Conservation (phyloP, 768 basidiomycete genomes). For the Lentinula aciculospora region DNA sequence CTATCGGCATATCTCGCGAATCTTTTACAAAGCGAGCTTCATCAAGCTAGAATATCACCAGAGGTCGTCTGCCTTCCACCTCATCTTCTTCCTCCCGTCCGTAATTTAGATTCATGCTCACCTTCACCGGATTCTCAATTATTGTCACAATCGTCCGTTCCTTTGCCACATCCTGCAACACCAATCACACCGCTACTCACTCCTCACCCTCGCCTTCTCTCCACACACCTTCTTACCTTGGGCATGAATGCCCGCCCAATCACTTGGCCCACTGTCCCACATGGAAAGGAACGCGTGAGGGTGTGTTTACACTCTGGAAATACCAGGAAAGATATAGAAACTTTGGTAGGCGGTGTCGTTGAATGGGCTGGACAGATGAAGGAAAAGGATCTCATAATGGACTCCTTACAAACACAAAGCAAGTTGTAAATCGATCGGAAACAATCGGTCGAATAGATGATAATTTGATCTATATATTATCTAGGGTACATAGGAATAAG, state of each 20-base stretch:
- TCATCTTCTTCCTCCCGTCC: constrained; percentile 21
- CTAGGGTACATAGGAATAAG: too few relatives aligned
- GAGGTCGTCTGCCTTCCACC: constrained; percentile 31
- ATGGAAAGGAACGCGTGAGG: constrained; percentile 77
- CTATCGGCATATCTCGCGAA: constrained; percentile 34
- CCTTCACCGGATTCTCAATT: constrained; percentile 5
- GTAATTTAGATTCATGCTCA: constrained; percentile 15
- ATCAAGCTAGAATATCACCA: constrained; percentile 24
- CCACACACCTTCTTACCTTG: constrained; percentile 50
- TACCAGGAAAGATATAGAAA: constrained; percentile 23
- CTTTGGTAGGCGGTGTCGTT: constrained; percentile 5
- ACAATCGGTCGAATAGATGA: neutral
- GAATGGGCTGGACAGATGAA: constrained; percentile 2
- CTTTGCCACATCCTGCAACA: constrained; percentile 33
- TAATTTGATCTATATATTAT: neutral
- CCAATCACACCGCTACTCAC: constrained; percentile 89
- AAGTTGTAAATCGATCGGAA: neutral
- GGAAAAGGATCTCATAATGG: neutral
- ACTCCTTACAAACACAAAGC: neutral
- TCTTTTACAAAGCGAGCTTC: constrained; percentile 35
- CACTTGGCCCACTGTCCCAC: constrained; percentile 86
- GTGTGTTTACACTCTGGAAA: constrained; percentile 88
- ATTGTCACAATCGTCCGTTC: constrained; percentile 23
- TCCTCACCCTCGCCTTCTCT: constrained; percentile 66
- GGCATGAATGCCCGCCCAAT: constrained; percentile 72